Percentiles rank a stretch among this genome's conserved stretches.
These are phyloP conservation scores for Aureobasidium uvarum DNA, from an alignment of 2,329 filamentous ascomycete species.

Conservation along the genomic window DNA sequence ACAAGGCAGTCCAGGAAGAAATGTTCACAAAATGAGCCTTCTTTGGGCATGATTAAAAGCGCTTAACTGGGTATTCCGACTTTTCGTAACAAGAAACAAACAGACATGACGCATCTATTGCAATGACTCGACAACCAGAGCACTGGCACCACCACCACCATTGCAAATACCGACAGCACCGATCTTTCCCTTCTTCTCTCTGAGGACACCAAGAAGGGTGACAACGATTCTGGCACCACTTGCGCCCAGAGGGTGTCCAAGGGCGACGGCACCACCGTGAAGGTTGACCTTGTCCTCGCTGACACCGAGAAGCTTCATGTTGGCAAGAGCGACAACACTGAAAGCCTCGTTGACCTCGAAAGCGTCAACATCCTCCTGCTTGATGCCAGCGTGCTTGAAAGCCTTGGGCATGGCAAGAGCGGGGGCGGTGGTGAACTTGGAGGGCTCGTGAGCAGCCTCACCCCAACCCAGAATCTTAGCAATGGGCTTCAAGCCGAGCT, in stretches of 20 bases:
- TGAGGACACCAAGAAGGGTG: constrained; percentile 83
- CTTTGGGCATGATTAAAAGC: constrained; percentile 22
- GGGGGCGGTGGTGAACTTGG: constrained; percentile 94
- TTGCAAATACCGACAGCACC: constrained; percentile 97
- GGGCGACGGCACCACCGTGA: constrained; percentile 90
- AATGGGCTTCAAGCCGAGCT: constrained; percentile 84
- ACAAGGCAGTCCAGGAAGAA: not conserved
- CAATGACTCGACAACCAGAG: constrained; percentile 75
- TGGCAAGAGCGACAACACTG: constrained; percentile 91
- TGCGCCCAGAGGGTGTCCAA: constrained; percentile 91
- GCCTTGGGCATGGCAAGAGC: constrained; percentile 96
- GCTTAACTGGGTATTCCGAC: constrained; percentile 25
- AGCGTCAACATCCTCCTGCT: constrained; percentile 74
- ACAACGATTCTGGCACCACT: constrained; percentile 92
- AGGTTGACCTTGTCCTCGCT: constrained; percentile 87
- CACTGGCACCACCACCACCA: constrained; percentile 91
- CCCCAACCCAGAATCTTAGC: constrained; percentile 98
- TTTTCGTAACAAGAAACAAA: constrained; percentile 27
- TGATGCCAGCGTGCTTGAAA: constrained; percentile 86
- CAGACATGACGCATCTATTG: constrained; percentile 27
- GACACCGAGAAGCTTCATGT: constrained; percentile 85
- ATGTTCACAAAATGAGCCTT: constrained; percentile 14
- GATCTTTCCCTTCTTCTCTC: constrained; percentile 88
- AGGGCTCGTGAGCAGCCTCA: constrained; percentile 85
- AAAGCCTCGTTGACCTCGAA: constrained; percentile 99